Base-by-base conservation (phyloP, 192 early-diverging fungal species). In the Entomortierella parvispora region DNA sequence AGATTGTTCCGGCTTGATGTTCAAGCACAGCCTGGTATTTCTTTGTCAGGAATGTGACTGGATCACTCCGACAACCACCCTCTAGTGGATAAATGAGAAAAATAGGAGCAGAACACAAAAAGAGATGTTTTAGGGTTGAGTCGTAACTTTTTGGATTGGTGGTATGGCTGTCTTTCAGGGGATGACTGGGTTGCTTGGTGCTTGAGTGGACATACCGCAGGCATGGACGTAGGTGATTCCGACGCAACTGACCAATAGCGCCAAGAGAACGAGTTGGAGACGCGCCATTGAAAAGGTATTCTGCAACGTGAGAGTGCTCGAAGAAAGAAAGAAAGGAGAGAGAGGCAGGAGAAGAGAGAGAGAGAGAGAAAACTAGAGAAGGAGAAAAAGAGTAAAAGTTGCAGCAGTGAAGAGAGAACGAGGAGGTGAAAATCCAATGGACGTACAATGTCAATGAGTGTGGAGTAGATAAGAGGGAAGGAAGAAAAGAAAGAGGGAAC, bases 21-120 rank as follows among this genome's bases (percentile, higher is more conserved):
- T 68, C 14, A 8, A 77, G 72, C 11, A 77, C 9, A 2, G 53
- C 60, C 17, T 57, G 7, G 54, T 77, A 77, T n/a, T 46, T 25
- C 22, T 77, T 58, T 29, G 43, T 40, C n/a, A 77, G 60, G 32
- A 44, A 77, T 26, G 31, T 10, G 18, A 77, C 72, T 12, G 72
- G 72, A 46, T 77, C 72, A 8, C 32, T 11, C 26, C 72, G 72
- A 31, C 65, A 68, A 23, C 28, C 65, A 0, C 53, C 34, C 40
- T 77, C 72, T 77, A 58, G 4, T 50, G 50, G 6, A 2, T 40
- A n/a, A 40, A 29, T 26, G 29, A 10, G 17, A 23, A 12, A 31
- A 28, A n/a, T 2, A 37, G 20, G 3, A 20, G 31, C 18, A 20
- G 31, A 31, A 26, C 28, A 2, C 8, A n/a, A 22, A 20, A 56